These are phyloP conservation scores for Russula sp. DNA, from an alignment of 768 basidiomycete genomes.

Conservation along the genomic window DNA sequence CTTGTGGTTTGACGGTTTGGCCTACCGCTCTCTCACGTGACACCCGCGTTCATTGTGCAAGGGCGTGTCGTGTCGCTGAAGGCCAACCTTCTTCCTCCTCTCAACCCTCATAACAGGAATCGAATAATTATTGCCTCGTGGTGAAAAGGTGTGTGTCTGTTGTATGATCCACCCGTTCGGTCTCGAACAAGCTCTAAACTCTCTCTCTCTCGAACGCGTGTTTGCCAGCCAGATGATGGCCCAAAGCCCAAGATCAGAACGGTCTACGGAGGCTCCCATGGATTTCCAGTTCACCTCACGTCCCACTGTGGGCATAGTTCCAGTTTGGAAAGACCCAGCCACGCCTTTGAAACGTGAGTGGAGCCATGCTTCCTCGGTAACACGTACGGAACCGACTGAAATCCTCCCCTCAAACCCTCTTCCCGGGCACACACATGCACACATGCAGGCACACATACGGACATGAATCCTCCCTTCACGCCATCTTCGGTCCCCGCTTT, in stretches of 20 bases:
- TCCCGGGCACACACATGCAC: neutral
- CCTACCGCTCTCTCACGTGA: constrained; percentile 23
- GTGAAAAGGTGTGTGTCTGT: constrained; percentile 14
- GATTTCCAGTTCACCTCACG: constrained; percentile 84
- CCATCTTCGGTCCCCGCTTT: constrained; percentile 48
- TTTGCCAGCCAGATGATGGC: constrained; percentile 20
- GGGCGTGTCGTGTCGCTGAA: neutral
- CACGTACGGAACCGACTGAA: constrained; percentile 33
- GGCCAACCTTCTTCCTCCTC: neutral
- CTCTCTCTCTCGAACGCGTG: constrained; percentile 17
- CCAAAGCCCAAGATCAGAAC: constrained; percentile 33
- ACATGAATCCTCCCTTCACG: constrained; percentile 42
- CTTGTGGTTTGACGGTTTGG: neutral
- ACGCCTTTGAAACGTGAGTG: constrained; percentile 67
- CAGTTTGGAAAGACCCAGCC: constrained; percentile 60
- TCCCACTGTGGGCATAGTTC: constrained; percentile 48
- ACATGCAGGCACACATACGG: constrained; percentile 43
- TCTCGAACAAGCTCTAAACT: neutral
- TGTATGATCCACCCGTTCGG: constrained; percentile 3
- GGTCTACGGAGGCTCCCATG: constrained; percentile 83
- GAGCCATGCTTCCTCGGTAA: constrained; percentile 34
- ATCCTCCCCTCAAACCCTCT: constrained; percentile 35
- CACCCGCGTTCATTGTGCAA: constrained; percentile 14
- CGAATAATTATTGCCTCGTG: neutral
- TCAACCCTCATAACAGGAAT: constrained; percentile 1